Base-by-base conservation (phyloP, 2,329 filamentous ascomycete species). In the Colletotrichum camelliae region DNA sequence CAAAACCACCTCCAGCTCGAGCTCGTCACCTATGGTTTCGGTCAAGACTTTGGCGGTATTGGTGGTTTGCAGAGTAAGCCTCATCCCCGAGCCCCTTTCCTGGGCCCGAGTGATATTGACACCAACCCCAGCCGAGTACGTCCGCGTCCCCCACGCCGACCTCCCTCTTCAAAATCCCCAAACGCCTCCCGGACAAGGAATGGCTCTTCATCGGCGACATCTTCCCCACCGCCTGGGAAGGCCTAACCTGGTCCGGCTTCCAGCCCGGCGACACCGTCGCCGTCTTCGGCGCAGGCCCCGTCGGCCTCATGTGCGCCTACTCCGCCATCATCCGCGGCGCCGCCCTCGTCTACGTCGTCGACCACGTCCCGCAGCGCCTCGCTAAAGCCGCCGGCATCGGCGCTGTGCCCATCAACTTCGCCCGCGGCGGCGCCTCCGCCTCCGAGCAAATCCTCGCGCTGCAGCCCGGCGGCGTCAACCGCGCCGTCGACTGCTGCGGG, bases 141-240 rank as follows among this genome's bases (percentile, higher is more conserved):
- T 93, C 27, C 87, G 91, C 4, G 89, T 94, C 2, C 92, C 92
- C 0, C 93, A 90, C 75, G 92, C 92, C 1, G 92, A 94, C 80
- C 84, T 93, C 93, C 76, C 90, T 90, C 8, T 82, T 94, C 33
- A 89, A 89, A 68, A 83, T 94, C 3, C 92, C 92, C 2, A 91
- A 91, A 0, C 91, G 85, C n/a, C 90, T 92, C 77, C 85, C 92
- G 58, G 92, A 94, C 80, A 86, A 88, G 0, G 92, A 93, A 78
- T 93, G 91, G 78, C 89, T 89, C 67, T 80, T 87, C 5, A 80
- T 88, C 1, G 85, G 86, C 24, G 85, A 84, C 84, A 64, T 87
- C 55, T 90, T 88, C 72, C 85, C 86, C 2, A 88, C 86, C 0
- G 89, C 89, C 12, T 92, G 90, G 90, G 88, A 91, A 75, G 90